Percentiles rank a stretch among this genome's conserved stretches.
These are phyloP conservation scores for maize (Zea mays) DNA, from an alignment of 176 grass and related monocot species.

Conservation along the genomic window Zm-B73-REFERENCE-NAM-5.0 NC_050102.1:93707001-93707500, in stretches of 20 bases:
- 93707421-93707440: constrained; percentile 57
- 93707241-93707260: constrained; percentile 60
- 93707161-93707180: constrained; percentile 83
- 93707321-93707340: constrained; percentile 79
- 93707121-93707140: constrained; percentile 83
- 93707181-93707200: constrained; percentile 58
- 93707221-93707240: constrained; percentile 92
- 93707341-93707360: constrained; percentile 67
- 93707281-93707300: constrained; percentile 57
- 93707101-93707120: constrained; percentile 70
- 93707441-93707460: neutral
- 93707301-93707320: constrained; percentile 84
- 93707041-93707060: constrained; percentile 86
- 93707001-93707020: constrained; percentile 58
- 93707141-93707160: constrained; percentile 61
- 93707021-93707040: constrained; percentile 73
- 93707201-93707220: constrained; percentile 44
- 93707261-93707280: constrained; percentile 54
- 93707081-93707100: constrained; percentile 61
- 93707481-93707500: constrained; percentile 47
- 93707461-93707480: neutral
- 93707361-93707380: constrained; percentile 55
- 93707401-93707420: constrained; percentile 77
- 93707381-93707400: constrained; percentile 65
- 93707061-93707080: constrained; percentile 65